Percentiles rank a stretch among this genome's conserved stretches.
Conservation (phyloP, 2,329 filamentous ascomycete genomes). For the Penicillium sclerotiorum region DNA sequence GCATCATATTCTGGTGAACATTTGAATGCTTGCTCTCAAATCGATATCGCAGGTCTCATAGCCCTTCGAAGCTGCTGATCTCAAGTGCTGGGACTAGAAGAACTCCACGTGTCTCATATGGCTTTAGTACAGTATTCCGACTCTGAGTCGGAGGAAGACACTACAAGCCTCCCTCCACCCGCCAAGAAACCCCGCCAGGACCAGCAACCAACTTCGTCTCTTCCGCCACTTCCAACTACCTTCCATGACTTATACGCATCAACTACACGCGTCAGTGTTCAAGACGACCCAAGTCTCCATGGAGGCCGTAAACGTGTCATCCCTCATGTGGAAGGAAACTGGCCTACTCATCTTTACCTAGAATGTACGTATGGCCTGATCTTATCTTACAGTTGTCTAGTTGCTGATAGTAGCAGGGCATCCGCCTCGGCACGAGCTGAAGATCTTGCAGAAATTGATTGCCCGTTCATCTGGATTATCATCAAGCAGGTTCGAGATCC, state of each 20-base stretch:
- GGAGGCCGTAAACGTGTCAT: slow-evolving; percentile 79
- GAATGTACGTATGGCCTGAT: slow-evolving; percentile 70
- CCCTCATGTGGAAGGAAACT: slow-evolving; percentile 85
- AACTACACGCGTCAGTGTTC: slow-evolving; percentile 72
- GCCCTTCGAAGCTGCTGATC: too few species aligned
- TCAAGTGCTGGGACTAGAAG: too few species aligned
- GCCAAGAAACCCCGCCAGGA: slow-evolving; percentile 30
- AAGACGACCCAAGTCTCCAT: slow-evolving; percentile 82
- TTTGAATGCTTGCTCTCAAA: too few species aligned
- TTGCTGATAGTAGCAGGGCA: slow-evolving; percentile 38
- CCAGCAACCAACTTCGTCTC: slow-evolving; percentile 27
- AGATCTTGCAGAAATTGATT: slow-evolving; percentile 34
- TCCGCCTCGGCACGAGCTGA: slow-evolving; percentile 40
- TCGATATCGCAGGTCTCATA: too few species aligned
- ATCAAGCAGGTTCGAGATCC: slow-evolving; percentile 45
- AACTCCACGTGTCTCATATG: slow-evolving; percentile 46
- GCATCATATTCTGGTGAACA: too few species aligned
- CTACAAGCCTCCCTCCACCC: slow-evolving; percentile 19
- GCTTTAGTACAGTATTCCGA: slow-evolving; percentile 67
- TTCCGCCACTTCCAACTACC: slow-evolving; percentile 74
- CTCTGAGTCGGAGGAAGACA: slow-evolving; percentile 42
- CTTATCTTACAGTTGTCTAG: background rate
- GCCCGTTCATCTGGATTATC: slow-evolving; percentile 5
- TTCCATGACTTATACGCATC: slow-evolving; percentile 93
- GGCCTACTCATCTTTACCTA: slow-evolving; percentile 89